Evolutionary conservation across 73 alveolate species (phyloP).

Genomic region (Blepharisma japonicum): DNA sequence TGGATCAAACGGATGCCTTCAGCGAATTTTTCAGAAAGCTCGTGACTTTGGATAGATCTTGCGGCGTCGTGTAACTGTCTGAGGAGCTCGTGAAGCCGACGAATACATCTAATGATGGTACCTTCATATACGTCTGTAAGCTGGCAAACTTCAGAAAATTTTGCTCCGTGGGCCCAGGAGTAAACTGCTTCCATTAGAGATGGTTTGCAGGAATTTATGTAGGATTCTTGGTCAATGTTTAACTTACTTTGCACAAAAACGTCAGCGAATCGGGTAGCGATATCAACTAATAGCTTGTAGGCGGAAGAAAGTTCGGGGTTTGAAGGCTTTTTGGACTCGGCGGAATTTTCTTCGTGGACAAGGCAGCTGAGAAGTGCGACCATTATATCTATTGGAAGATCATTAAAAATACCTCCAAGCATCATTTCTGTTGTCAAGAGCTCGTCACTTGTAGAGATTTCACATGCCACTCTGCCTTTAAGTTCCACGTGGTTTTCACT

Average conservation of each 20-base stretch:
- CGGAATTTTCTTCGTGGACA: slow-evolving; percentile 71
- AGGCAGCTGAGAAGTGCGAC: slow-evolving; percentile 87
- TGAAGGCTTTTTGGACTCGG: slow-evolving; percentile 52
- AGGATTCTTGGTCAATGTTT: slow-evolving; percentile 87
- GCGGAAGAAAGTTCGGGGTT: slow-evolving; percentile 56
- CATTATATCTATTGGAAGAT: slow-evolving; percentile 74
- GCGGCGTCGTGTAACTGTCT: slow-evolving; percentile 82
- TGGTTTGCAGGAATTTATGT: slow-evolving; percentile 42
- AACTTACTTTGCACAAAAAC: slow-evolving; percentile 86
- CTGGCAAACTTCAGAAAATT: slow-evolving; percentile 84
- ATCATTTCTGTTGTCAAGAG: slow-evolving; percentile 87
- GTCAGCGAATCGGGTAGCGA: slow-evolving; percentile 78
- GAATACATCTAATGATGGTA: slow-evolving; percentile 85
- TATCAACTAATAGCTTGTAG: slow-evolving; percentile 39
- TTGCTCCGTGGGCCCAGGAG: slow-evolving; percentile 91
- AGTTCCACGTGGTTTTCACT: slow-evolving; percentile 87
- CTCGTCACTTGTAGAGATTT: slow-evolving; percentile 95
- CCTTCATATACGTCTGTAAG: slow-evolving; percentile 94
- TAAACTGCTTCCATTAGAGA: slow-evolving; percentile 84
- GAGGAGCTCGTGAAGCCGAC: slow-evolving; percentile 95
- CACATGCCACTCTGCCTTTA: slow-evolving; percentile 99
- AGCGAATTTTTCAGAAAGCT: slow-evolving; percentile 81
- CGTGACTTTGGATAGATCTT: slow-evolving; percentile 85
- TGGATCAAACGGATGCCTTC: slow-evolving; percentile 86
- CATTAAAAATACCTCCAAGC: slow-evolving; percentile 79